These are phyloP conservation scores for Chaetomium globosum DNA, from an alignment of 2,329 filamentous ascomycete species.

Conservation along the genomic window DNA sequence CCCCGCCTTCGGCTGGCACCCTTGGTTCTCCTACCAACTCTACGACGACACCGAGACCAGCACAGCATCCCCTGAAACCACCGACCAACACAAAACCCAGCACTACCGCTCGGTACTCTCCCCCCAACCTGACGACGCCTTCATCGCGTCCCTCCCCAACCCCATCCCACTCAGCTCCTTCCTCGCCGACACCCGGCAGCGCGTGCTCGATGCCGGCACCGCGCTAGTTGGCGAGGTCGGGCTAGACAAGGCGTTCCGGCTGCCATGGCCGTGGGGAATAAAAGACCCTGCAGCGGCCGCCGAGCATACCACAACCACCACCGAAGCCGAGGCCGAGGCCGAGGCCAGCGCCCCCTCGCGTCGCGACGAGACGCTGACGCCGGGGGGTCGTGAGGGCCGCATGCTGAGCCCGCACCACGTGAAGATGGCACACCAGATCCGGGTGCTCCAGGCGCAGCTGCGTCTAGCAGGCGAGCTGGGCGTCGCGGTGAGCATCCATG, in stretches of 20 bases:
- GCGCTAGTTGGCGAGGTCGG: slow-evolving; percentile 78
- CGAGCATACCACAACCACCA: slow-evolving; percentile 28
- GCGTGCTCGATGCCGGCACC: slow-evolving; percentile 55
- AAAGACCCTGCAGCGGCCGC: neutral
- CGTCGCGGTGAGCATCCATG: slow-evolving; percentile 69
- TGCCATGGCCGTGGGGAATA: slow-evolving; percentile 61
- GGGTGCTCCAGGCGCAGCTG: slow-evolving; percentile 69
- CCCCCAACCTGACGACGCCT: slow-evolving; percentile 53
- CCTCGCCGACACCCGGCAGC: slow-evolving; percentile 52
- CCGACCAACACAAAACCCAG: slow-evolving; percentile 48
- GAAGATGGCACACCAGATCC: slow-evolving; percentile 67
- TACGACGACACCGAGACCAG: slow-evolving; percentile 57
- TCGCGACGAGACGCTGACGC: slow-evolving; percentile 57
- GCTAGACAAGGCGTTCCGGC: slow-evolving; percentile 74
- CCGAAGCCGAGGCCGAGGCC: neutral
- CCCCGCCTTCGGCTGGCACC: slow-evolving; percentile 84
- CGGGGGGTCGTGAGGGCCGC: slow-evolving; percentile 71
- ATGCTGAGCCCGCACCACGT: slow-evolving; percentile 69
- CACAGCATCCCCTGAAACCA: slow-evolving; percentile 37
- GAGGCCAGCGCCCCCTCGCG: neutral
- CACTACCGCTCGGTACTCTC: slow-evolving; percentile 71
- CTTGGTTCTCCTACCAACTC: slow-evolving; percentile 81
- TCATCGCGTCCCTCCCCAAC: slow-evolving; percentile 44
- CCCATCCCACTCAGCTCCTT: slow-evolving; percentile 32
- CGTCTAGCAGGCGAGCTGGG: slow-evolving; percentile 67